Conservation (phyloP, 2,329 filamentous ascomycete genomes). For the Fusarium sp. region DNA sequence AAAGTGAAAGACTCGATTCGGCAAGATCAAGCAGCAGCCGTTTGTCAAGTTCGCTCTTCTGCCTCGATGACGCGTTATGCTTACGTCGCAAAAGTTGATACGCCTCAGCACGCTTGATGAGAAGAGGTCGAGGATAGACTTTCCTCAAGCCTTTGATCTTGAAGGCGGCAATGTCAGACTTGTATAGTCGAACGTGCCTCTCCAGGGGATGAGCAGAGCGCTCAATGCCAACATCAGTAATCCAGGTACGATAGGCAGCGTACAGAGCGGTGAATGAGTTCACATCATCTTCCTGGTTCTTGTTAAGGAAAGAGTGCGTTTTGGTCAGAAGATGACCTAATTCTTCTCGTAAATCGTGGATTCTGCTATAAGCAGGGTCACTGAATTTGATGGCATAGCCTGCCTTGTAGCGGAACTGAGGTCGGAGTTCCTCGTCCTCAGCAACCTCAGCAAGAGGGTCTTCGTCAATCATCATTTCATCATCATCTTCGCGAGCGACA, state of each 20-base stretch:
- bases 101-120: conserved; percentile 91
- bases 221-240: conserved; percentile 97
- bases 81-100: conserved; percentile 95
- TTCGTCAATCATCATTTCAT: conserved; percentile 58
- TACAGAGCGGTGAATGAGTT: conserved; percentile 94
- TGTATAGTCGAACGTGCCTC: conserved; percentile 84
- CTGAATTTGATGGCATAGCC: conserved; percentile 78
- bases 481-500: conserved; percentile 62
- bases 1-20: conserved; percentile 88
- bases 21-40: conserved; percentile 86
- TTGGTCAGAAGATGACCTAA: conserved; percentile 84
- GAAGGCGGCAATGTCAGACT: conserved; percentile 89
- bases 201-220: conserved; percentile 94
- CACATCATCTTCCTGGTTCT: conserved; percentile 94
- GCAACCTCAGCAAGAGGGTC: conserved; percentile 72
- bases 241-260: conserved; percentile 93
- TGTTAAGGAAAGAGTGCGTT: conserved; percentile 84
- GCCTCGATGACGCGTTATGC: conserved; percentile 89
- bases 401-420: conserved; percentile 88
- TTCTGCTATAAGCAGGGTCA: conserved; percentile 73
- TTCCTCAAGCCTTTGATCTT: conserved; percentile 95
- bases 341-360: conserved; percentile 84
- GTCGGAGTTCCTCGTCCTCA: conserved; percentile 84
- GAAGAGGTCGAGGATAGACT: conserved; percentile 89
- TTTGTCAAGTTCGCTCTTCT: conserved; percentile 91